Base-by-base conservation (phyloP, 768 basidiomycete genomes). In the Tulasnella sp. region DNA sequence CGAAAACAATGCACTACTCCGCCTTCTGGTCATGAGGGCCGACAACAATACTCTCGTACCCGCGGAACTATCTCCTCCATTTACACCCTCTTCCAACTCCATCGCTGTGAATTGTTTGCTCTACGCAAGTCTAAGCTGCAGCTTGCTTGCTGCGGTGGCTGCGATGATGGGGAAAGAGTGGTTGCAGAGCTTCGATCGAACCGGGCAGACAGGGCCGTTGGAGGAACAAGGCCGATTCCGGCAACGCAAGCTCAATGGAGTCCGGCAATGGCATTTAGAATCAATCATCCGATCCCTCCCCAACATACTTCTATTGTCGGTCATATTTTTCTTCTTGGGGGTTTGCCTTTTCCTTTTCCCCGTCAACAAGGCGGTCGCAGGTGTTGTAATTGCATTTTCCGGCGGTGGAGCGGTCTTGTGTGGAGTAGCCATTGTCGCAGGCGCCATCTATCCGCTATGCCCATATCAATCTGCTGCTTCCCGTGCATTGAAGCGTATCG, bases 371-470 rank as follows among this genome's bases (percentile, higher is more conserved):
- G 37, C n/a, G n/a, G 76, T 77, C 0, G 46, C 76, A 14, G n/a
- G 42, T 6, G 28, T n/a, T 28, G 76, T 77, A n/a, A 40, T 37
- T 22, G 76, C 76, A 40, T 50, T 77, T 48, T 48, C 76, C 2
- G 44, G 18, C 9, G 9, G 54, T 18, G 76, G 76, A 22, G 6
- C 24, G 5, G 16, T 58, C 34, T 9, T 48, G 5, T 77, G 16
- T 58, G 44, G 42, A 2, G n/a, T n/a, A 8, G 4, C 54, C n/a
- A 40, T 77, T 24, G 31, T 77, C 18, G 76, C 76, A 11, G 76
- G 73, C 22, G 44, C 73, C 22, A 28, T 74, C 1, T 74, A 22
- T 46, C 73, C 73, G 7, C 20, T 46, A 28, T 74, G 73, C 14
- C 73, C 73, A n/a, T 74, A 41, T 46, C 73, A 74, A 74, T 41